Evolutionary conservation across 2,329 filamentous ascomycete species (phyloP), one percentile per base, ranked within the genome.

Genomic region (Fusarium chuoi): DNA sequence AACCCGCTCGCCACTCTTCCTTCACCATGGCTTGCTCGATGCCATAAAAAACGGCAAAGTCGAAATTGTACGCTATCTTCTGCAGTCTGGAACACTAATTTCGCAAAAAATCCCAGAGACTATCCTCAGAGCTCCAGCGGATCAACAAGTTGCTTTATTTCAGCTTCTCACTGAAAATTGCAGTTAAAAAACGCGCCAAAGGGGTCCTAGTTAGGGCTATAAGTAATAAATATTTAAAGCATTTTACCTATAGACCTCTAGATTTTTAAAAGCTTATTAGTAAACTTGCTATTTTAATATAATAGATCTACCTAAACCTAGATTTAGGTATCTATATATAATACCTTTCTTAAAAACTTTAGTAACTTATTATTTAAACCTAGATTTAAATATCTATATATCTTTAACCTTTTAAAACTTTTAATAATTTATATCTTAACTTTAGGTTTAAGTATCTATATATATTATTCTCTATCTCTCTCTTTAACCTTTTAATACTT

Each of bases 31-130:
- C 12, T 15, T 68, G 1, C 17, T 55, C 12, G 46, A 42, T 8
- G 57, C 64, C 14, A n/a, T 77, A 11, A 8, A 33, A 3, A 33
- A 49, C 13, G 75, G 73, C n/a, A 68, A 73, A 9, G 42, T 73
- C 33, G 70, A 75, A 1, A 22, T 45, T 7, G 52, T 45, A 7
- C 73, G 44, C 3, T 44, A 52, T 13, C 62, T 77, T 12, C 65
- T 77, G 7, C 39, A 45, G 7, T 35, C 30, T 8, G 70, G 75
- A 4, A 60, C 73, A 10, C 75, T 73, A 4, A 64, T 77, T n/a
- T 26, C 59, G n/a, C 68, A 63, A 20, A 24, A 42, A 7, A 68
- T 68, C 0, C 63, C 75, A 15, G 15, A 22, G 1, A 22, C 39
- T 6, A 39, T 71, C 12, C 64, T 77, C 14, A 51, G 22, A 14